Percentiles rank a stretch among this genome's conserved stretches.
Conservation (phyloP, 164 flowering plant genomes). For the Dillenia turbinata region DNA sequence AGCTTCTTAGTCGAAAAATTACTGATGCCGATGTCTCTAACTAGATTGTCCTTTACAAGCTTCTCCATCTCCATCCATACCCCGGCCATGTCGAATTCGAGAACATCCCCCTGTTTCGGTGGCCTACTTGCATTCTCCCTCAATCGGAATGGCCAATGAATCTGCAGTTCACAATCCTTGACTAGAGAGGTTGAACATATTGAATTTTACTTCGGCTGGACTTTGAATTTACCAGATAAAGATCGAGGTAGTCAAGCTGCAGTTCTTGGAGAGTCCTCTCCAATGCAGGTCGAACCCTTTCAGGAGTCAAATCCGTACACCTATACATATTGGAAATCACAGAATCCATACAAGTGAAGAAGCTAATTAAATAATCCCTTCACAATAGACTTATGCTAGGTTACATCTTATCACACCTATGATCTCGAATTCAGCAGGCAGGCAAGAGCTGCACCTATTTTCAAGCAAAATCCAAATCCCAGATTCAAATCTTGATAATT, state of each 20-base stretch:
- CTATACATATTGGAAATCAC: conserved; percentile 14
- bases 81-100: conserved; percentile 58
- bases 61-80: conserved; percentile 65
- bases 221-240: conserved; percentile 33
- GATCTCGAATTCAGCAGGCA: too few relatives aligned
- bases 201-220: too few relatives aligned
- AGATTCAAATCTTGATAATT: too few relatives aligned
- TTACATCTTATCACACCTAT: too few relatives aligned
- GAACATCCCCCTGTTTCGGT: conserved; percentile 36
- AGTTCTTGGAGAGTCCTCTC: conserved; percentile 45
- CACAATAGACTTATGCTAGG: too few relatives aligned
- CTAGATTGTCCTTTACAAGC: conserved; percentile 36
- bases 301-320: conserved; percentile 46
- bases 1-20: conserved; percentile 49
- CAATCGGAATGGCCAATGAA: conserved; percentile 59
- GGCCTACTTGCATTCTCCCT: conserved; percentile 44
- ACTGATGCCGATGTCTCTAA: conserved; percentile 45
- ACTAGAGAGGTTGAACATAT: too few relatives aligned
- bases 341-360: neutral
- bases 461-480: too few relatives aligned
- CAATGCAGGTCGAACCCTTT: conserved; percentile 42
- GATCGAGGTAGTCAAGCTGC: conserved; percentile 58
- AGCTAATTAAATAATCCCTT: too few relatives aligned
- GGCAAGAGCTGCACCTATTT: too few relatives aligned
- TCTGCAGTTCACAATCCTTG: conserved; percentile 13